phyloP scores from a whole-genome alignment of 1,284 basidiomycete species.

The Microbotryum scabiosae region DNA sequence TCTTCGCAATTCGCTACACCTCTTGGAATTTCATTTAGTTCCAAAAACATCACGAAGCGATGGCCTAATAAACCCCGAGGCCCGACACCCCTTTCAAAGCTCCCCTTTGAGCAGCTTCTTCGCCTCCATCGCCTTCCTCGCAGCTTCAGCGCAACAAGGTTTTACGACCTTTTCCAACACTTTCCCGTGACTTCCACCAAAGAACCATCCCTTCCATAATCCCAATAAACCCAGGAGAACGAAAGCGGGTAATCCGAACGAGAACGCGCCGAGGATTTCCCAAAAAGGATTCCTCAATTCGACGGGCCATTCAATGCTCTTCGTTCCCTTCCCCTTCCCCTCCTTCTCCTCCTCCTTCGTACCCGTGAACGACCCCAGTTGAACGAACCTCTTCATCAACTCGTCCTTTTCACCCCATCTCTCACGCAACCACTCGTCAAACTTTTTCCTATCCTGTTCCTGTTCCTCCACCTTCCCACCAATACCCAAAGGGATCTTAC shows the following conservation, averaged over 20 bases:
- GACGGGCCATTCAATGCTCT: constrained; percentile 7
- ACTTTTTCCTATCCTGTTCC: constrained; percentile 57
- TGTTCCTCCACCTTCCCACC: constrained; percentile 45
- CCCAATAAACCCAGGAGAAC: neutral
- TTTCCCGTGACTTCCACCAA: too few relatives aligned
- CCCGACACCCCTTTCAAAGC: too few relatives aligned
- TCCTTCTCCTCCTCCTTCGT: neutral
- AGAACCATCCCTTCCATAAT: too few relatives aligned
- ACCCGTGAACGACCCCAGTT: constrained; percentile 4
- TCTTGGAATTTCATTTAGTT: too few relatives aligned
- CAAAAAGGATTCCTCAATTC: neutral
- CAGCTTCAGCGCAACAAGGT: too few relatives aligned
- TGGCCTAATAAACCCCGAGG: too few relatives aligned
- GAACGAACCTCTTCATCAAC: constrained; percentile 36
- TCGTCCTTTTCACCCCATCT: constrained; percentile 80
- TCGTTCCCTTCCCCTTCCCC: neutral
- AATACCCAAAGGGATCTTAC: constrained; percentile 22
- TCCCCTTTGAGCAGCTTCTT: too few relatives aligned
- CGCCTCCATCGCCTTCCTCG: too few relatives aligned
- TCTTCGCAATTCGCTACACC: too few relatives aligned
- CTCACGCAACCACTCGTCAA: constrained; percentile 73
- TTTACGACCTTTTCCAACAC: too few relatives aligned
- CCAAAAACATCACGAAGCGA: too few relatives aligned
- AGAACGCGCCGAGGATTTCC: constrained; percentile 8
- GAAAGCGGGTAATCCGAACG: constrained; percentile 1